A percentile compares a stretch with the other conserved stretches of the same genome.
Conservation (phyloP, 1,284 basidiomycete species). For the Pseudozyma tsukubaensis region DNA sequence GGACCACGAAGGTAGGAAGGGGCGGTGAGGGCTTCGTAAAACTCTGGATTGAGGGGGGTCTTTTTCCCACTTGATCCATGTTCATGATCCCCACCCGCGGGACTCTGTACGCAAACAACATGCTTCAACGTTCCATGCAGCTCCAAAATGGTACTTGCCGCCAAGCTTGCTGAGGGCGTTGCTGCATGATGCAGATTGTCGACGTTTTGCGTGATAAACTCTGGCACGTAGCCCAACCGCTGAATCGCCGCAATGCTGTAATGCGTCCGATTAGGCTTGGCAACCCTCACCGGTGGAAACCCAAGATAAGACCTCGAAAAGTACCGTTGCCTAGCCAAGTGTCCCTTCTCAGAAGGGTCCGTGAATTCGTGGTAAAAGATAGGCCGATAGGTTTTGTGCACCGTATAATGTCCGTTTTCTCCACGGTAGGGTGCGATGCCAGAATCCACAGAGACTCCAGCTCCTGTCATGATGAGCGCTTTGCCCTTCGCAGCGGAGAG, state of each 20-base stretch:
- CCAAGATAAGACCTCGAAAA: slow-evolving; percentile 67
- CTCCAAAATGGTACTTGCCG: slow-evolving; percentile 61
- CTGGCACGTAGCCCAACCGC: slow-evolving; percentile 55
- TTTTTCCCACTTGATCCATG: neutral
- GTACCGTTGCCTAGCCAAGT: slow-evolving; percentile 60
- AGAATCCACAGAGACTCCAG: slow-evolving; percentile 66
- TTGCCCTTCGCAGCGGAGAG: slow-evolving; percentile 48
- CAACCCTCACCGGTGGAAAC: slow-evolving; percentile 60
- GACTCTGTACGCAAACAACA: slow-evolving; percentile 34
- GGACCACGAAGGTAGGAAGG: slow-evolving; percentile 42
- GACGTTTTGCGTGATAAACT: slow-evolving; percentile 67
- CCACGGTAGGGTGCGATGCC: slow-evolving; percentile 68
- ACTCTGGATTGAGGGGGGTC: slow-evolving; percentile 23
- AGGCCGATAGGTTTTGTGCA: slow-evolving; percentile 65
- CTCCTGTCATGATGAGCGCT: slow-evolving; percentile 59
- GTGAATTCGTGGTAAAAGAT: slow-evolving; percentile 68
- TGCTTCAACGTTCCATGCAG: slow-evolving; percentile 61
- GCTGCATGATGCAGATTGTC: slow-evolving; percentile 67
- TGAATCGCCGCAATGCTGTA: slow-evolving; percentile 64
- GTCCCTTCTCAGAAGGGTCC: slow-evolving; percentile 48
- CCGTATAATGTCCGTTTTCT: slow-evolving; percentile 60
- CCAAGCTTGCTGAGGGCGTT: slow-evolving; percentile 46
- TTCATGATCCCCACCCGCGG: neutral
- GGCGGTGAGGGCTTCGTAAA: slow-evolving; percentile 31
- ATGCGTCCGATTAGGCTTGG: slow-evolving; percentile 65